These are phyloP conservation scores for Purshia tridentata DNA, from an alignment of 306 rosid genomes.

Conservation along the genomic window DNA sequence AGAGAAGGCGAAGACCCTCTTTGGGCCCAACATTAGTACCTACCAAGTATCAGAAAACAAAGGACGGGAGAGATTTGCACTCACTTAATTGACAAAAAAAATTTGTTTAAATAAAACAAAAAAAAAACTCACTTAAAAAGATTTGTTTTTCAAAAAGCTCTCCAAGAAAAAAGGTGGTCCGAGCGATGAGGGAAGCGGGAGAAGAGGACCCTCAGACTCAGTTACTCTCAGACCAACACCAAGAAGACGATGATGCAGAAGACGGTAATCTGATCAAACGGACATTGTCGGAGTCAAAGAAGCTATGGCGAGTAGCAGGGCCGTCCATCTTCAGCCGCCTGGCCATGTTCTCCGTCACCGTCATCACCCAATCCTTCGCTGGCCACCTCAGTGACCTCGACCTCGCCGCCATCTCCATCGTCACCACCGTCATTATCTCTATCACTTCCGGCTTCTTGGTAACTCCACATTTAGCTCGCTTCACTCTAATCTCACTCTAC, in stretches of 20 bases:
- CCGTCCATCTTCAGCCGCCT: slow-evolving; percentile 79
- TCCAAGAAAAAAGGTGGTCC: too few relatives aligned
- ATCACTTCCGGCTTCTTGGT: slow-evolving; percentile 69
- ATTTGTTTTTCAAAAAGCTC: too few relatives aligned
- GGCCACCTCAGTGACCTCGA: slow-evolving; percentile 66
- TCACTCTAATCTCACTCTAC: too few relatives aligned
- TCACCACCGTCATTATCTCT: slow-evolving; percentile 61
- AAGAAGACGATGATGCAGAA: not conserved
- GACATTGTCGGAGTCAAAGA: slow-evolving; percentile 49
- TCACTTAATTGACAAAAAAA: too few relatives aligned
- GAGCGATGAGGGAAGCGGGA: slow-evolving; percentile 5
- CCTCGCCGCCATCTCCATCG: slow-evolving; percentile 65
- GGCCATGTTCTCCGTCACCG: slow-evolving; percentile 69
- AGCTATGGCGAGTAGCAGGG: slow-evolving; percentile 59
- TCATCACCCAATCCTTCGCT: slow-evolving; percentile 60
- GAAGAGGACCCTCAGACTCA: slow-evolving; percentile 31
- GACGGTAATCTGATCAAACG: slow-evolving; percentile 20
- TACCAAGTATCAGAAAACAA: too few relatives aligned
- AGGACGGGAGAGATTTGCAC: too few relatives aligned
- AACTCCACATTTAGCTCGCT: not conserved
- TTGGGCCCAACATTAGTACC: too few relatives aligned
- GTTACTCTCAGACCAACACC: slow-evolving; percentile 18
- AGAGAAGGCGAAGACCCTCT: too few relatives aligned
- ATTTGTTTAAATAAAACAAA: too few relatives aligned
- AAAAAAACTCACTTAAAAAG: too few relatives aligned